Evolutionary conservation across 2,329 filamentous ascomycete genomes (phyloP).

Genomic region (Emericellopsis cladophorae): DNA sequence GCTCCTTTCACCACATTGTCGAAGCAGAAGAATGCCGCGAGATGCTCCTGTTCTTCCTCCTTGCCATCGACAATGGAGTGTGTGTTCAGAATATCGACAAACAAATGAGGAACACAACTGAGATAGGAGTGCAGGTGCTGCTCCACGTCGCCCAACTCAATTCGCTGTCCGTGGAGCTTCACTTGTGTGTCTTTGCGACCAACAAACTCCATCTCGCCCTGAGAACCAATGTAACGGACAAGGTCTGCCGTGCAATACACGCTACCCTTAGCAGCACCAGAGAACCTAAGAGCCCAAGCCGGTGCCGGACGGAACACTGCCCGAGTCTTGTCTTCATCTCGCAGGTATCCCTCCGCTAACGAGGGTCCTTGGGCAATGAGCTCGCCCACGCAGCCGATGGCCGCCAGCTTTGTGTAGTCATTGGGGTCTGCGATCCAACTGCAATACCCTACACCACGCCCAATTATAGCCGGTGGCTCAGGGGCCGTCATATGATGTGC

Average conservation of each 20-base stretch:
- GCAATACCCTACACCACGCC: slow-evolving; percentile 1
- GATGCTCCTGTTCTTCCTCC: too few species aligned
- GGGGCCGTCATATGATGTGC: not conserved
- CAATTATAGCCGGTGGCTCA: slow-evolving; percentile 1
- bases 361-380: slow-evolving; percentile 13
- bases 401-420: slow-evolving; percentile 3
- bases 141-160: slow-evolving; percentile 22
- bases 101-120: not conserved
- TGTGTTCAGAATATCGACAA: too few species aligned
- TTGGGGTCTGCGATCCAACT: slow-evolving; percentile 8
- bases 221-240: not conserved
- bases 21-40: too few species aligned
- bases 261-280: not conserved
- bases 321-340: slow-evolving; percentile 16
- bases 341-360: slow-evolving; percentile 33
- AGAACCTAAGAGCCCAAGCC: slow-evolving; percentile 1
- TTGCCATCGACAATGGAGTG: too few species aligned
- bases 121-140: not conserved
- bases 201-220: not conserved
- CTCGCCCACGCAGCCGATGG: slow-evolving; percentile 6
- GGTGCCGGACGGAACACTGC: slow-evolving; percentile 1
- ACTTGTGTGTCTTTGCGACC: slow-evolving; percentile 18
- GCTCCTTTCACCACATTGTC: too few species aligned
- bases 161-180: slow-evolving; percentile 38
- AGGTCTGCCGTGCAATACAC: too few species aligned